Evolutionary conservation across 139 green algal genomes (phyloP), one percentile per base, ranked within the genome.

Genomic region (Zygnema cylindricum): DNA sequence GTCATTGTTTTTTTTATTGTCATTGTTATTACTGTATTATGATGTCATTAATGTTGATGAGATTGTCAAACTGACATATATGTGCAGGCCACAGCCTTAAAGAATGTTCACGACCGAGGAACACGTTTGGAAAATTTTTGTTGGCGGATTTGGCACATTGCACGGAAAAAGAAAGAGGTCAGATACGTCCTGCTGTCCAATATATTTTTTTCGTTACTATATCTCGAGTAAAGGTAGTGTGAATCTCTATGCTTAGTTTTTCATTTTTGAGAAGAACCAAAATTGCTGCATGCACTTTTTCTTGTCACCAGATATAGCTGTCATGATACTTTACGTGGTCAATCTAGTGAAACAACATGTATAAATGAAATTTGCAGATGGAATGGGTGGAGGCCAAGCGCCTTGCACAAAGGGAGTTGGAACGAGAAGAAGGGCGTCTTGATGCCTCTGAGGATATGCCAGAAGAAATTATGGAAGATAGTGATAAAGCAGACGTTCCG

Each of bases 141-240:
- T 21, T 92, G 88, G 88, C 39, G 88, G 55, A 92, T 92, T 36
- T 92, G 88, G 88, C 69, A 90, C 33, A 43, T 92, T 40, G 86
- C 35, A 0, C 43, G 88, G 16, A 43, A 81, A 7, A 89, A 90
- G 88, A 92, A 81, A 63, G 32, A 90, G 82, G 86, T 90, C 86
- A 76, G 57, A n/a, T 2, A 33, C 82, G n/a, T n/a, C n/a, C n/a
- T n/a, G n/a, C n/a, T n/a, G n/a, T n/a, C n/a, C n/a, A n/a, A n/a
- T n/a, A n/a, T n/a, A n/a, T n/a, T n/a, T n/a, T n/a, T n/a, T n/a
- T n/a, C n/a, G n/a, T n/a, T n/a, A n/a, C n/a, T n/a, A n/a, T n/a
- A n/a, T n/a, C n/a, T n/a, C n/a, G n/a, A n/a, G n/a, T n/a, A n/a
- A n/a, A n/a, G n/a, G n/a, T n/a, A n/a, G n/a, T n/a, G n/a, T n/a